A percentile compares a stretch with the other conserved stretches of the same genome.
Conservation (phyloP, 192 early-diverging fungal genomes). For the Fimicolochytrium jonesii region DNA sequence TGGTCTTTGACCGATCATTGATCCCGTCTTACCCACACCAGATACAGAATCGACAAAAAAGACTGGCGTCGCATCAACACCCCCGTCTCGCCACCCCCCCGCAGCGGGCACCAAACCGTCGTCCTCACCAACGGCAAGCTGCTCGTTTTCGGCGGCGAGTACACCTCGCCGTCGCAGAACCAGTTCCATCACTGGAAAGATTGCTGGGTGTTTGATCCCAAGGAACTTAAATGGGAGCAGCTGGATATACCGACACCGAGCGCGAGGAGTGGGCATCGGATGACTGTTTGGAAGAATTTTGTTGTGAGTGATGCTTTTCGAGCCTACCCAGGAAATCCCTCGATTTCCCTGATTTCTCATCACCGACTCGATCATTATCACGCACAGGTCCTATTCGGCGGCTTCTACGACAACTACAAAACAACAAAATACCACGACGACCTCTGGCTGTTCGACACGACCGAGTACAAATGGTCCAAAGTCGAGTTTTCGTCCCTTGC, state of each 20-base stretch:
- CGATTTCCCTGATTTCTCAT: too few species aligned
- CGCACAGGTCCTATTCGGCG: conserved; percentile 66
- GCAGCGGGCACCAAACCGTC: conserved; percentile 65
- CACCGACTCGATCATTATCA: conserved; percentile 56
- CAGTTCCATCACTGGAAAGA: conserved; percentile 43
- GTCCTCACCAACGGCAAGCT: conserved; percentile 55
- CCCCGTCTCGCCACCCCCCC: conserved; percentile 63
- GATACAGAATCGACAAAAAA: conserved; percentile 66
- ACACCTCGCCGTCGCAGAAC: conserved; percentile 8
- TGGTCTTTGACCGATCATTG: too few species aligned
- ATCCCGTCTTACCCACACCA: too few species aligned
- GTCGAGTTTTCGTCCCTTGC: conserved; percentile 24
- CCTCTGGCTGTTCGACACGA: conserved; percentile 63
- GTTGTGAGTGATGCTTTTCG: too few species aligned
- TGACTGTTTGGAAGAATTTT: conserved; percentile 29
- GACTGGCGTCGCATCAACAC: conserved; percentile 64
- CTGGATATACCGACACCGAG: conserved; percentile 46
- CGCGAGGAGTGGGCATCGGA: conserved; percentile 25
- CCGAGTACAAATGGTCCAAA: conserved; percentile 54
- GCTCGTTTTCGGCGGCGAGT: conserved; percentile 60
- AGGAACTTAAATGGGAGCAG: conserved; percentile 64
- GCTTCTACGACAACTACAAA: conserved; percentile 49
- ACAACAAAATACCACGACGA: conserved; percentile 54
- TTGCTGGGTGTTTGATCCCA: conserved; percentile 69
- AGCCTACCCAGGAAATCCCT: conserved; percentile 26